Evolutionary conservation across 2,329 filamentous ascomycete genomes (phyloP).

Genomic region (Penicillium sp.): DNA sequence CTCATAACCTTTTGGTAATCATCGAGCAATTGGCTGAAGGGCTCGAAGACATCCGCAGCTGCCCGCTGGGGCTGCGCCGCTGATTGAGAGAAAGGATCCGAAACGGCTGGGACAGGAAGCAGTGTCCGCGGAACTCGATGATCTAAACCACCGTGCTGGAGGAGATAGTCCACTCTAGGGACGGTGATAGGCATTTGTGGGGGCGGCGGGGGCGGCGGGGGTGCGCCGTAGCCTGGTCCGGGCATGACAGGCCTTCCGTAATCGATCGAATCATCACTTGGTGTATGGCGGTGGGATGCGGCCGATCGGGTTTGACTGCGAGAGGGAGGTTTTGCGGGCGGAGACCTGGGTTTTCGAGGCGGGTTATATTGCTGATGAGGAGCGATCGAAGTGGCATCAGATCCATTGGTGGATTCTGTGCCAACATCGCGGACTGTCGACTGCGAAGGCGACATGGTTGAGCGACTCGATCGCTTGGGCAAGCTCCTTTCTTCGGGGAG

Average conservation of each 20-base stretch:
- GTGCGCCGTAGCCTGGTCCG: constrained; percentile 31
- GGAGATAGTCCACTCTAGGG: constrained; percentile 83
- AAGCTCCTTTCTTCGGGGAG: constrained; percentile 27
- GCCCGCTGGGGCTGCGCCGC: constrained; percentile 59
- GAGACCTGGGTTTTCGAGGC: constrained; percentile 25
- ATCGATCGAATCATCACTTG: constrained; percentile 33
- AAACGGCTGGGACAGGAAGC: constrained; percentile 46
- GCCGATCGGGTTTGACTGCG: constrained; percentile 31
- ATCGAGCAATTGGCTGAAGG: constrained; percentile 75
- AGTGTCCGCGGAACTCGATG: constrained; percentile 68
- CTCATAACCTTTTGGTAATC: constrained; percentile 77
- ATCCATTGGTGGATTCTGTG: constrained; percentile 35
- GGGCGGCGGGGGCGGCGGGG: constrained; percentile 70
- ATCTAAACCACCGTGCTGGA: constrained; percentile 78
- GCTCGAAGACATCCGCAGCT: constrained; percentile 70
- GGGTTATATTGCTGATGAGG: constrained; percentile 36
- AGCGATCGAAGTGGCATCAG: constrained; percentile 43
- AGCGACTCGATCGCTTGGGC: constrained; percentile 30
- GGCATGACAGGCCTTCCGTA: constrained; percentile 27
- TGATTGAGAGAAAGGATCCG: constrained; percentile 53
- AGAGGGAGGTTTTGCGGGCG: constrained; percentile 31
- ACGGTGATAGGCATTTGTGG: constrained; percentile 60
- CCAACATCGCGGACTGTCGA: constrained; percentile 30
- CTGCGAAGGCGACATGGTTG: constrained; percentile 29
- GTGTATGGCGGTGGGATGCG: constrained; percentile 27